Conservation (phyloP, 1,139 yeast genomes). For the Chernovozyma aurita region DNA sequence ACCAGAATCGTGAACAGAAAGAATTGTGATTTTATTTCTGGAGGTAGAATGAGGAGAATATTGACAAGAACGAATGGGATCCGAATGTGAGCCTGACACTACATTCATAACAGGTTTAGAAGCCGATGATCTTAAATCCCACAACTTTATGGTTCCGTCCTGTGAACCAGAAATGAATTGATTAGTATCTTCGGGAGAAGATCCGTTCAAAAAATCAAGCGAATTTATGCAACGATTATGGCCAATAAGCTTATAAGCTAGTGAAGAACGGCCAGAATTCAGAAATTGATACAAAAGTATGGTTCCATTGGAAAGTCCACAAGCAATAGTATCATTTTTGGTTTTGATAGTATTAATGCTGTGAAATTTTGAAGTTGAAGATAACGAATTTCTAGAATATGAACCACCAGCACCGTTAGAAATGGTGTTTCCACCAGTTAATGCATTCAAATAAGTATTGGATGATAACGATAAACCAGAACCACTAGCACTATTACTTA, state of each 20-base stretch:
- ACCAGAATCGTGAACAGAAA: conserved; percentile 85
- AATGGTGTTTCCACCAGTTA: conserved; percentile 21
- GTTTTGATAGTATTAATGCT: conserved; percentile 40
- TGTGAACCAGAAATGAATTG: conserved; percentile 80
- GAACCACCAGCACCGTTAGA: conserved; percentile 37
- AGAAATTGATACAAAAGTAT: conserved; percentile 31
- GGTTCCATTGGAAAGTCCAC: conserved; percentile 40
- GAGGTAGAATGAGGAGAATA: conserved; percentile 47
- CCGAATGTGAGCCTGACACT: conserved; percentile 49
- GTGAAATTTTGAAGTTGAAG: conserved; percentile 44
- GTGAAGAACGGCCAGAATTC: conserved; percentile 34
- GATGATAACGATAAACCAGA: background rate
- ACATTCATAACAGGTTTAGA: conserved; percentile 44
- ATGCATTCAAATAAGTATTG: background rate
- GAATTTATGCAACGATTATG: conserved; percentile 82
- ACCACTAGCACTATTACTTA: background rate
- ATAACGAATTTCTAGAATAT: conserved; percentile 32
- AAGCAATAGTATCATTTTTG: conserved; percentile 31
- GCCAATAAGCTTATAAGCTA: conserved; percentile 51
- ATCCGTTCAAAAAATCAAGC: conserved; percentile 49
- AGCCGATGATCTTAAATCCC: conserved; percentile 68
- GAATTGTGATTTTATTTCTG: conserved; percentile 25
- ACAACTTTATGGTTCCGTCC: conserved; percentile 81
- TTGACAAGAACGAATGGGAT: conserved; percentile 61
- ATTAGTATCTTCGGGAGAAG: conserved; percentile 39